Evolutionary conservation across 1,284 basidiomycete species (phyloP).

Genomic region (Schizophyllum amplum): DNA sequence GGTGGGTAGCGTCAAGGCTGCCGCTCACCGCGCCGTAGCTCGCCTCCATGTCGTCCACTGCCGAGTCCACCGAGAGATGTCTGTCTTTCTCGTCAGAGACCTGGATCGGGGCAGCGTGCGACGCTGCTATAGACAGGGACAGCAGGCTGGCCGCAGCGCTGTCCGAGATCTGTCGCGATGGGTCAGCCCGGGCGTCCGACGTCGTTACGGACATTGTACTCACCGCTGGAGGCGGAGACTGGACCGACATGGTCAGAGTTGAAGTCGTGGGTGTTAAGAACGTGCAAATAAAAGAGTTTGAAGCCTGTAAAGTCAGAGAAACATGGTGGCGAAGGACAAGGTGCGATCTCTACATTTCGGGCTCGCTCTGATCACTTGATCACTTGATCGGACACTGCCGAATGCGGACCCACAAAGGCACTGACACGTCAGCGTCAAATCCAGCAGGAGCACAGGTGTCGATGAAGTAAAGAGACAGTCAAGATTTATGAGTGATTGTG

Average conservation of each 20-base stretch:
- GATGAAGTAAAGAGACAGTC: no score
- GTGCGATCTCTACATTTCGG: not conserved
- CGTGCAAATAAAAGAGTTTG: not conserved
- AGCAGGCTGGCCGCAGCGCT: constrained; percentile 38
- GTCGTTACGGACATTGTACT: not conserved
- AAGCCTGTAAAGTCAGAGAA: not conserved
- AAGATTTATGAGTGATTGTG: no score
- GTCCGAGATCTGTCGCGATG: constrained; percentile 6
- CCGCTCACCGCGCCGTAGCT: constrained; percentile 10
- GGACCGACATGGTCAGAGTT: not conserved
- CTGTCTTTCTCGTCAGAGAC: constrained; percentile 15
- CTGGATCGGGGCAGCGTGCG: constrained; percentile 39
- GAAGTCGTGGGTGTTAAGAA: not conserved
- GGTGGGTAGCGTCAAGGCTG: constrained; percentile 11
- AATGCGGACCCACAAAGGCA: not conserved
- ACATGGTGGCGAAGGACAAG: not conserved
- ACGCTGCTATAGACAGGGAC: constrained; percentile 57
- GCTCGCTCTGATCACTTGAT: not conserved
- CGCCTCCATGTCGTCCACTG: constrained; percentile 9
- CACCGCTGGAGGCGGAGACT: not conserved
- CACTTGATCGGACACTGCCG: not conserved
- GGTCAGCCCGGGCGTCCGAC: not conserved
- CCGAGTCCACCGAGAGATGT: constrained; percentile 8
- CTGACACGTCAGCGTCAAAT: not conserved
- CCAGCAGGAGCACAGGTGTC: no score